phyloP scores from a whole-genome alignment of 345 rosid species.

The Hibiscus syriacus region DNA sequence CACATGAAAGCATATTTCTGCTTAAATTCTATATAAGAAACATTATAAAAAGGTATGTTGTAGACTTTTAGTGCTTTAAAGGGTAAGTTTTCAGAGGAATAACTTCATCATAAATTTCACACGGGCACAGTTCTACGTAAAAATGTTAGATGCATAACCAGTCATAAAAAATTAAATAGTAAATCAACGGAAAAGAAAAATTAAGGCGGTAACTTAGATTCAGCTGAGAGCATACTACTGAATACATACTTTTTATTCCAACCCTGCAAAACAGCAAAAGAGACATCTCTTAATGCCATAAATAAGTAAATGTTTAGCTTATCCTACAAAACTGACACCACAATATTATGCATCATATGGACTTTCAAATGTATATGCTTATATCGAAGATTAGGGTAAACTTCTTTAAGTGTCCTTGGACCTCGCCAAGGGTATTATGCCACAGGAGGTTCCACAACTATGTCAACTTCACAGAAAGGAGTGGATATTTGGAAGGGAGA shows the following conservation, averaged over 20 bases:
- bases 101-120: background rate
- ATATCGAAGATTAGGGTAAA: background rate
- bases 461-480: too few species aligned
- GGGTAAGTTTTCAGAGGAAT: background rate
- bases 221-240: background rate
- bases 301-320: background rate
- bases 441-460: too few species aligned
- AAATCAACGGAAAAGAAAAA: background rate
- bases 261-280: slow-evolving; percentile 58
- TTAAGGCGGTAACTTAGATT: background rate
- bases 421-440: too few species aligned
- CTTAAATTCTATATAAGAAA: background rate
- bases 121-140: background rate
- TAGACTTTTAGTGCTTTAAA: background rate
- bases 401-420: too few species aligned
- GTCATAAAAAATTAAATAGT: background rate
- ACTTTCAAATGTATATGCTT: background rate
- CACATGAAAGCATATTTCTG: background rate
- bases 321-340: background rate
- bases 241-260: slow-evolving; percentile 82
- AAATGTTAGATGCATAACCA: background rate
- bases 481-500: too few species aligned
- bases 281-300: slow-evolving; percentile 19
- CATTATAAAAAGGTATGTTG: background rate
- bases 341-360: background rate